A percentile compares a stretch with the other conserved stretches of the same genome.
These are phyloP conservation scores for Lasiodiplodia citricola DNA, from an alignment of 2,329 filamentous ascomycete species.

Conservation along the genomic window DNA sequence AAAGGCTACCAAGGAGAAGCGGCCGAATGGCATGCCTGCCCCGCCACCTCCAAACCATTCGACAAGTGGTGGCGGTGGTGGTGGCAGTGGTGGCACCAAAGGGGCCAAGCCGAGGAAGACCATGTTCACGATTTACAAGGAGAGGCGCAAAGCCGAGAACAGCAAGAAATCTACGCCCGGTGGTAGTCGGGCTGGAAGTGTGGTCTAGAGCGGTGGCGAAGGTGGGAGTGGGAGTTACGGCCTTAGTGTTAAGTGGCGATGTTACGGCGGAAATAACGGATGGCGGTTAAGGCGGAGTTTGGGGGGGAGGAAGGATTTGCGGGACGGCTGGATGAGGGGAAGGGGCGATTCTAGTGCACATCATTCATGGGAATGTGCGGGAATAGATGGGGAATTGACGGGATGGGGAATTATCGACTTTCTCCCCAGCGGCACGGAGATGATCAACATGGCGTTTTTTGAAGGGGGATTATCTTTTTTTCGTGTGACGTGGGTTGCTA, in stretches of 20 bases:
- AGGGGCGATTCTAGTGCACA: no score
- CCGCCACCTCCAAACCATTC: not conserved
- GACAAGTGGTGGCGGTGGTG: not conserved
- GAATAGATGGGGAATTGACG: no score
- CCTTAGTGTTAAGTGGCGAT: not conserved
- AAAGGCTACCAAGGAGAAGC: not conserved
- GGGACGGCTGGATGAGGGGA: no score
- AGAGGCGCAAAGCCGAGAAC: not conserved
- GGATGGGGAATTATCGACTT: no score
- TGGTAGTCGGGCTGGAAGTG: not conserved
- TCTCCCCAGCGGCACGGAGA: no score
- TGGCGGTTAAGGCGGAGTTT: not conserved
- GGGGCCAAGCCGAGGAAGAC: conserved; percentile 23
- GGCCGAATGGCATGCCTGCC: not conserved
- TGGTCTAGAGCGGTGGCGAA: not conserved
- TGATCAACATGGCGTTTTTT: no score
- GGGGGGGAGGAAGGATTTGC: not conserved
- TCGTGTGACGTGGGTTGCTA: no score
- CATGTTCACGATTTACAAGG: conserved; percentile 5
- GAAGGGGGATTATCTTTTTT: no score
- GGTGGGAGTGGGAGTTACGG: not conserved
- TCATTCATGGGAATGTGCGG: no score
- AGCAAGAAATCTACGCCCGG: not conserved
- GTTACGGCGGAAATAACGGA: not conserved
- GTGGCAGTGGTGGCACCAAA: not conserved